These are phyloP conservation scores for Colletotrichum musicola DNA, from an alignment of 2,329 filamentous ascomycete species.

Conservation along the genomic window DNA sequence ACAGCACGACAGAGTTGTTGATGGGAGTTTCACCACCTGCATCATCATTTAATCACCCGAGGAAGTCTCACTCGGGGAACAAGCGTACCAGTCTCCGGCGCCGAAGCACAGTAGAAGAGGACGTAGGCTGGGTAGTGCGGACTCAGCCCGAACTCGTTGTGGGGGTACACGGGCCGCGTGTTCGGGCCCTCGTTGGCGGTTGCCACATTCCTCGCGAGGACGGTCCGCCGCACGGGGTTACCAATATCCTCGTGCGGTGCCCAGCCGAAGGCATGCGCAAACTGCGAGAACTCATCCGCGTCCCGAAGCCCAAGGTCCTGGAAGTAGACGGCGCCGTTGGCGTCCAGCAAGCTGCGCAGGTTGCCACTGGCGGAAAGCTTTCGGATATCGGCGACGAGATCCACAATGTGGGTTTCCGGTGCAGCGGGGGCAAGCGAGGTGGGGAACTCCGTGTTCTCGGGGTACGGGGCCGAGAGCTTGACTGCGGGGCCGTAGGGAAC, in stretches of 20 bases:
- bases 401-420: slow-evolving; percentile 6
- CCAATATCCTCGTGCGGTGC: slow-evolving; percentile 44
- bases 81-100: slow-evolving; percentile 42
- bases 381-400: slow-evolving; percentile 12
- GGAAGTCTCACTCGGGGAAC: too few species aligned
- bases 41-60: neutral
- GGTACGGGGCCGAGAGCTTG: slow-evolving; percentile 2
- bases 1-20: slow-evolving; percentile 43
- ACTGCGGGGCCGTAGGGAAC: slow-evolving; percentile 18
- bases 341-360: slow-evolving; percentile 29
- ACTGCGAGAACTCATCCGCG: slow-evolving; percentile 42
- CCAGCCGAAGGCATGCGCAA: slow-evolving; percentile 46
- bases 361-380: slow-evolving; percentile 8
- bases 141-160: slow-evolving; percentile 45
- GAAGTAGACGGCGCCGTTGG: slow-evolving; percentile 44
- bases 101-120: slow-evolving; percentile 43
- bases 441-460: slow-evolving; percentile 20
- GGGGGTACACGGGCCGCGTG: slow-evolving; percentile 42
- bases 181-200: slow-evolving; percentile 46
- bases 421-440: neutral
- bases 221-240: slow-evolving; percentile 43
- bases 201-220: slow-evolving; percentile 44
- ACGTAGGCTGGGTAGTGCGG: slow-evolving; percentile 45
- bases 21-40: slow-evolving; percentile 44
- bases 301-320: slow-evolving; percentile 41